Evolutionary conservation across 306 rosid genomes (phyloP).

Genomic region (Malus fusca): DNA sequence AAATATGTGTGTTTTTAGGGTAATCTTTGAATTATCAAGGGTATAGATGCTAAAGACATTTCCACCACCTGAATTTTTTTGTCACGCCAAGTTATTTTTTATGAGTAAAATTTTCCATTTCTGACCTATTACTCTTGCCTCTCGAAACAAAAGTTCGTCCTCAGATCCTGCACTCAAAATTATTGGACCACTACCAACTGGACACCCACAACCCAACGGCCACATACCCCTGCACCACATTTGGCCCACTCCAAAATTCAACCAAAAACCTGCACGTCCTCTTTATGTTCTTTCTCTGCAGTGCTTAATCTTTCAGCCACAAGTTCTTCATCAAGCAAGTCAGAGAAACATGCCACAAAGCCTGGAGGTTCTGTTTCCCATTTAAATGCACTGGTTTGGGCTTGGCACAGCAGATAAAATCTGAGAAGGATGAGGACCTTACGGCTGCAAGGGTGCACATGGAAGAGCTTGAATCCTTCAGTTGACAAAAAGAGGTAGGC

Average conservation of each 20-base stretch:
- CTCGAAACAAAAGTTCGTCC: not conserved
- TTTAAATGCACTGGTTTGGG: constrained; percentile 97
- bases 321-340: constrained; percentile 60
- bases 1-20: not conserved
- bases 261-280: no score
- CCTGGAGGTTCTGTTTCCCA: constrained; percentile 88
- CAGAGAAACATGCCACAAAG: constrained; percentile 53
- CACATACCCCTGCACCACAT: no score
- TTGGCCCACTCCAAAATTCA: no score
- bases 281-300: no score
- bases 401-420: constrained; percentile 73
- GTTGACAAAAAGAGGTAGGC: constrained; percentile 77
- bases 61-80: not conserved
- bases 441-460: constrained; percentile 58
- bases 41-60: not conserved
- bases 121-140: not conserved
- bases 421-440: constrained; percentile 86
- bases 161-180: no score
- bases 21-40: not conserved
- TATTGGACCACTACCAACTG: no score
- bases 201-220: no score
- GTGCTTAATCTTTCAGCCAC: not conserved
- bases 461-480: constrained; percentile 73
- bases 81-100: not conserved
- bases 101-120: not conserved